Evolutionary conservation across 768 basidiomycete species (phyloP), one percentile per base, ranked within the genome.

Genomic region (Termitomyces sp.): DNA sequence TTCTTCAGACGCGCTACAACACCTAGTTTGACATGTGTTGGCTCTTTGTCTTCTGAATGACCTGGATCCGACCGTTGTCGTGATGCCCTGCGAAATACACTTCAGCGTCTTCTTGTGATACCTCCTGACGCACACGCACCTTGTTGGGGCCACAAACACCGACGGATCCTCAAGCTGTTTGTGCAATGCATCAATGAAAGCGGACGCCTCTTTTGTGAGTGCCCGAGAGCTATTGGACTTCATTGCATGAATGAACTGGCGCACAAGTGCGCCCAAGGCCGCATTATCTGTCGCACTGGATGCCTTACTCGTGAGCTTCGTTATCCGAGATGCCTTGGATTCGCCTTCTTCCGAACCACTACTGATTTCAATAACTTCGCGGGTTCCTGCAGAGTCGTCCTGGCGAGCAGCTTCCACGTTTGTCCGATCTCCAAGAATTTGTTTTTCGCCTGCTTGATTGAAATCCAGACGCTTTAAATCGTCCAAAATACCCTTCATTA

Each of bases 91-190:
- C 3, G n/a, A n/a, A 11, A 49, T 27, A n/a, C 16, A 49, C 6
- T 13, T 38, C 48, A 49, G 48, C 53, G 29, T 41, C 53, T 45
- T 36, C 29, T 49, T 33, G 33, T 23, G 48, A 23, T 31, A 49
- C 40, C n/a, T 16, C 22, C 41, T 20, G 29, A 49, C 13, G 13
- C 23, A 18, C 67, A 75, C 64, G 66, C 68, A 77, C 73, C 85
- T 76, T 63, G 83, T 62, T 5, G 86, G 86, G 39, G 76, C 68
- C 49, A 79, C 66, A 60, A 80, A 82, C 36, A 82, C 80, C 18
- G 83, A 82, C 32, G 88, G 85, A 65, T 88, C 84, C 35, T 79
- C 81, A 41, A 91, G 76, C 63, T 87, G 88, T 66, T 86, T 87
- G 68, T 81, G 76, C 58, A 91, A 65, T 27, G 81, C 77, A 59